These are phyloP conservation scores for Saturnispora saitoi DNA, from an alignment of 805 yeast genomes.

Conservation along the genomic window DNA sequence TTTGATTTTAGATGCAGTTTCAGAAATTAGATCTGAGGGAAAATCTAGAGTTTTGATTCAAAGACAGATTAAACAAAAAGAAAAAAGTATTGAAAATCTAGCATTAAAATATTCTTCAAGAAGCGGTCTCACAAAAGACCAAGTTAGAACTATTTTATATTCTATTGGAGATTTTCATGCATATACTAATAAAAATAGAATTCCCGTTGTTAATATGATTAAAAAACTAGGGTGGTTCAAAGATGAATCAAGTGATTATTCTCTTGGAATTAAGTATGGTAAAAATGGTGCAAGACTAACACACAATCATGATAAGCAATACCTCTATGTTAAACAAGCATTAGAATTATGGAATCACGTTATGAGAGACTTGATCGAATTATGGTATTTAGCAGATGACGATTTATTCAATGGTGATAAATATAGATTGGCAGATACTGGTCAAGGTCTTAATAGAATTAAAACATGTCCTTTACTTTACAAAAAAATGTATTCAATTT, in stretches of 20 bases:
- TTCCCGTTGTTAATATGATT: constrained; percentile 59
- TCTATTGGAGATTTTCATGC: constrained; percentile 76
- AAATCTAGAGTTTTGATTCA: constrained; percentile 47
- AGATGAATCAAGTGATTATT: constrained; percentile 28
- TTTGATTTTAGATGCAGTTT: constrained; percentile 53
- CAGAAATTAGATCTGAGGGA: constrained; percentile 54
- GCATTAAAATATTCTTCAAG: constrained; percentile 39
- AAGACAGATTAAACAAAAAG: constrained; percentile 56
- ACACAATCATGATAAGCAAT: constrained; percentile 67
- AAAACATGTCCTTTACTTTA: constrained; percentile 64
- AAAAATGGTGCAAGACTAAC: constrained; percentile 61
- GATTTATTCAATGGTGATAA: constrained; percentile 52
- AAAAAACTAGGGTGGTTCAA: constrained; percentile 42
- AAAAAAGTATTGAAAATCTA: constrained; percentile 55
- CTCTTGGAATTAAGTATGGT: constrained; percentile 60
- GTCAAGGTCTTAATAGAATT: constrained; percentile 73
- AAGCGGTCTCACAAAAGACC: constrained; percentile 43
- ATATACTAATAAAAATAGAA: constrained; percentile 57
- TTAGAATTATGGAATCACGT: constrained; percentile 67
- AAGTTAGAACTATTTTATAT: constrained; percentile 61
- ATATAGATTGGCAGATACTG: constrained; percentile 60
- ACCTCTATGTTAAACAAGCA: constrained; percentile 67
- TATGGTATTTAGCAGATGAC: constrained; percentile 71
- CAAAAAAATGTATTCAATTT: constrained; percentile 61
- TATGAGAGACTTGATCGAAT: constrained; percentile 66